Evolutionary conservation across 805 yeast species (phyloP).

Genomic region (Saturnispora quitensis): DNA sequence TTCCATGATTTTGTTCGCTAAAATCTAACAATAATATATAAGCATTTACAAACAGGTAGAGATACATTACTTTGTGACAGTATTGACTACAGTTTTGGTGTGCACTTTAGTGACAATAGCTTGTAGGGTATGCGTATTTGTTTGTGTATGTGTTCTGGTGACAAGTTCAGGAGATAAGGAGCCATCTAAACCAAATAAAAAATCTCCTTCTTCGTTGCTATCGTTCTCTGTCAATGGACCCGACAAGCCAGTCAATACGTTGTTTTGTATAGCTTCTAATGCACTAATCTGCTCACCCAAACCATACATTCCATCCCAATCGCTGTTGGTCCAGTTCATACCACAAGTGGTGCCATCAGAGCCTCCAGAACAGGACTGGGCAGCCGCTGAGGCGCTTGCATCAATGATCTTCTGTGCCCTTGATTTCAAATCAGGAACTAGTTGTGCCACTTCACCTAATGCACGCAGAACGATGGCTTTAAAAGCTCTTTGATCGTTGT

Average conservation of each 20-base stretch:
- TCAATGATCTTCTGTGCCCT: slow-evolving; percentile 26
- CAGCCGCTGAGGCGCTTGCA: slow-evolving; percentile 58
- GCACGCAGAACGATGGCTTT: slow-evolving; percentile 30
- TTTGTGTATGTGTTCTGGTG: slow-evolving; percentile 4
- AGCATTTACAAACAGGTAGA: background rate
- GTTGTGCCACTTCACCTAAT: slow-evolving; percentile 15
- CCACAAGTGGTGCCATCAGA: slow-evolving; percentile 72
- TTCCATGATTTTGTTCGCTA: background rate
- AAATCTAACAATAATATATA: no score
- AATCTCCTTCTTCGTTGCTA: slow-evolving; percentile 7
- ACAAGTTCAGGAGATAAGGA: background rate
- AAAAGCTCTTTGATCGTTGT: slow-evolving; percentile 71
- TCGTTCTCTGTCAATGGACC: slow-evolving; percentile 9
- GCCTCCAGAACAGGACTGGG: slow-evolving; percentile 66
- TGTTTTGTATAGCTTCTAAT: slow-evolving; percentile 53
- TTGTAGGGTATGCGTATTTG: slow-evolving; percentile 4
- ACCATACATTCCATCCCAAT: slow-evolving; percentile 62
- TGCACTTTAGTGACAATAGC: background rate
- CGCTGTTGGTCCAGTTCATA: slow-evolving; percentile 46
- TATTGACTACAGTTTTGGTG: background rate
- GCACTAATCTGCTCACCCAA: slow-evolving; percentile 77
- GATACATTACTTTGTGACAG: background rate
- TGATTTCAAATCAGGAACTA: slow-evolving; percentile 42
- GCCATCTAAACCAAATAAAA: slow-evolving; percentile 2
- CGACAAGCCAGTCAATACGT: slow-evolving; percentile 30